Evolutionary conservation across 1,284 basidiomycete species (phyloP).

Genomic region (Ustilago cynodontis): DNA sequence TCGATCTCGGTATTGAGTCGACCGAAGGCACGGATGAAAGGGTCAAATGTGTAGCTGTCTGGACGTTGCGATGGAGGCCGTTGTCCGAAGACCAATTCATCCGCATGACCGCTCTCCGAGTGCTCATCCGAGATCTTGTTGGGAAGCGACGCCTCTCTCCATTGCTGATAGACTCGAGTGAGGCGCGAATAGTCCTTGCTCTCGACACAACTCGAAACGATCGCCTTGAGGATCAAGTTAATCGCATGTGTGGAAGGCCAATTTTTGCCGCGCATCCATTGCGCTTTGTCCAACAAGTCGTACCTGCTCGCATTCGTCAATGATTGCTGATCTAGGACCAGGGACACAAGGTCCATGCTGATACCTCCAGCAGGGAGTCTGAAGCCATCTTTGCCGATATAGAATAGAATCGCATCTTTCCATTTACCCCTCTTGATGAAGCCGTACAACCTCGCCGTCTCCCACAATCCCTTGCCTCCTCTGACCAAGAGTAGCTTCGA

Average conservation of each 20-base stretch:
- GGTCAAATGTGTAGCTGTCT: slow-evolving; percentile 38
- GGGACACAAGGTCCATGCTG: slow-evolving; percentile 14
- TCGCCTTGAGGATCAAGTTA: slow-evolving; percentile 38
- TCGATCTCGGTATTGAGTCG: slow-evolving; percentile 20
- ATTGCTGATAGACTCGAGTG: slow-evolving; percentile 17
- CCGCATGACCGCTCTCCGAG: neutral
- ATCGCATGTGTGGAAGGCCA: slow-evolving; percentile 52
- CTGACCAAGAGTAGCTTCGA: slow-evolving; percentile 9
- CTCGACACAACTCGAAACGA: slow-evolving; percentile 25
- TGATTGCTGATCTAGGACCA: slow-evolving; percentile 17
- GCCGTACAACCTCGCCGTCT: slow-evolving; percentile 39
- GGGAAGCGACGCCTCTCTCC: slow-evolving; percentile 23
- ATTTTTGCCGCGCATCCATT: slow-evolving; percentile 15
- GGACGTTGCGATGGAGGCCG: slow-evolving; percentile 44
- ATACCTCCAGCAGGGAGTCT: slow-evolving; percentile 40
- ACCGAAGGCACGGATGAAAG: slow-evolving; percentile 38
- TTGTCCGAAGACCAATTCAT: slow-evolving; percentile 17
- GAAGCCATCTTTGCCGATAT: slow-evolving; percentile 29
- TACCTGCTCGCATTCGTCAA: neutral
- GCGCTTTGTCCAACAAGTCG: neutral
- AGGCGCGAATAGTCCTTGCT: slow-evolving; percentile 32
- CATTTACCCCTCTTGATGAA: slow-evolving; percentile 28
- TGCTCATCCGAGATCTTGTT: neutral
- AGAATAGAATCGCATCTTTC: slow-evolving; percentile 29
- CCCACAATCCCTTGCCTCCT: slow-evolving; percentile 39